These are phyloP conservation scores for Ceratopteris richardii DNA, from an alignment of 75 land plant species.

Conservation along the genomic window DNA sequence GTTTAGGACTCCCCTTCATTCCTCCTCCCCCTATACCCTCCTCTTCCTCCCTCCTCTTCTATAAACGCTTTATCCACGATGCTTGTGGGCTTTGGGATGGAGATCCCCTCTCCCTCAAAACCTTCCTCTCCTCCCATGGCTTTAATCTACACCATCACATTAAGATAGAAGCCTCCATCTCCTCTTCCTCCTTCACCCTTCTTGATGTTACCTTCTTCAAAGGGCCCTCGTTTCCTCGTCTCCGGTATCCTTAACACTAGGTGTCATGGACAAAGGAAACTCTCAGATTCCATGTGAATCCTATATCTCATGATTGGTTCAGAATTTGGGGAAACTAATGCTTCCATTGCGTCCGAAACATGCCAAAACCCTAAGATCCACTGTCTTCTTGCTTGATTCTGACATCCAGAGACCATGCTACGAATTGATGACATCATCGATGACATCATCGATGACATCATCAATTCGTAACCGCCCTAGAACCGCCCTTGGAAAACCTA, in stretches of 20 bases:
- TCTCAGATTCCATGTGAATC: too few species aligned
- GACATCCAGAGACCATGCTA: too few species aligned
- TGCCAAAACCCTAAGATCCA: too few species aligned
- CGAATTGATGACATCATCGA: too few species aligned
- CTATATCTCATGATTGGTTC: too few species aligned
- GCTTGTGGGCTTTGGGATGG: constrained; percentile 9
- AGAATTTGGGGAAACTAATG: too few species aligned
- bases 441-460: too few species aligned
- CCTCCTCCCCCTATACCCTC: background rate
- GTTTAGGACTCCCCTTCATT: background rate
- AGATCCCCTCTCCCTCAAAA: background rate
- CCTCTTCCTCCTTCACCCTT: background rate
- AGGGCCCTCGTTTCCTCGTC: background rate
- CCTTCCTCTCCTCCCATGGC: background rate
- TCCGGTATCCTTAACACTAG: background rate
- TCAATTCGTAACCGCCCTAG: too few species aligned
- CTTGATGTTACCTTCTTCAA: constrained; percentile 6
- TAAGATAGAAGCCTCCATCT: background rate
- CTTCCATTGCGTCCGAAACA: too few species aligned
- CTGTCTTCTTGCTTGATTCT: too few species aligned
- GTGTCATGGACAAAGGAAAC: too few species aligned
- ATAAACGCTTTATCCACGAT: constrained; percentile 10
- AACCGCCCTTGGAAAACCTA: too few species aligned
- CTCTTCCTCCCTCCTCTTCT: background rate
- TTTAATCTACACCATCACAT: background rate